Percentiles rank a stretch among this genome's conserved stretches.
These are phyloP conservation scores for Radiomyces spectabilis DNA, from an alignment of 192 early-diverging fungal species.

Conservation along the genomic window DNA sequence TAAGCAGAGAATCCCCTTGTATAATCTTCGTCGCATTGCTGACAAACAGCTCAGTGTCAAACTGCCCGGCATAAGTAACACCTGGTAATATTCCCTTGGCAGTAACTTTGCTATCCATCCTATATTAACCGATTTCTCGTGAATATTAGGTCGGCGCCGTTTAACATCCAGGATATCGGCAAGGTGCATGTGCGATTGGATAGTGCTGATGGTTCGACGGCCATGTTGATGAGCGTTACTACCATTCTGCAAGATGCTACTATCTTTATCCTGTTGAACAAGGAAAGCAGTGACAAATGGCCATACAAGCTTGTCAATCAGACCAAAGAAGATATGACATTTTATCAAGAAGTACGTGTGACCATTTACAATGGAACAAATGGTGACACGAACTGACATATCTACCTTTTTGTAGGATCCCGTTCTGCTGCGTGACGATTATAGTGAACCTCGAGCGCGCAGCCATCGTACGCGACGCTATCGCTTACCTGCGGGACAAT, in stretches of 20 bases:
- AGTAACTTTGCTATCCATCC: too few species aligned
- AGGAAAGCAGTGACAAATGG: conserved; percentile 69
- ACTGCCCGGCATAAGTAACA: conserved; percentile 51
- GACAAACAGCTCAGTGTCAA: conserved; percentile 64
- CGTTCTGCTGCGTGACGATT: conserved; percentile 14
- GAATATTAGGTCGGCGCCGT: conserved; percentile 72
- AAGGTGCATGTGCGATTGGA: conserved; percentile 73
- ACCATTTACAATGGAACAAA: too few species aligned
- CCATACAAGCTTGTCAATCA: conserved; percentile 83
- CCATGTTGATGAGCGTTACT: conserved; percentile 73
- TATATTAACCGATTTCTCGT: too few species aligned
- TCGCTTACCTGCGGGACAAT: conserved; percentile 30
- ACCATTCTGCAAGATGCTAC: conserved; percentile 86
- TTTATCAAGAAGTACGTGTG: conserved; percentile 74
- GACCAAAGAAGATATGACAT: conserved; percentile 57
- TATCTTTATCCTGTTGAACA: conserved; percentile 77
- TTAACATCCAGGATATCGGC: conserved; percentile 85
- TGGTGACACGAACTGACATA: too few species aligned
- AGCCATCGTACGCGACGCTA: conserved; percentile 6
- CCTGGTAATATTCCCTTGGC: conserved; percentile 68
- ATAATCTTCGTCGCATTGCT: conserved; percentile 55
- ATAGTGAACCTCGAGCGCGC: background rate
- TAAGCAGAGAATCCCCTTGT: conserved; percentile 53
- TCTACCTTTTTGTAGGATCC: too few species aligned
- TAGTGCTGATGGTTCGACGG: conserved; percentile 40